Evolutionary conservation across 176 grass and related monocot species (phyloP).

Genomic region (Hordeum marinum): DNA sequence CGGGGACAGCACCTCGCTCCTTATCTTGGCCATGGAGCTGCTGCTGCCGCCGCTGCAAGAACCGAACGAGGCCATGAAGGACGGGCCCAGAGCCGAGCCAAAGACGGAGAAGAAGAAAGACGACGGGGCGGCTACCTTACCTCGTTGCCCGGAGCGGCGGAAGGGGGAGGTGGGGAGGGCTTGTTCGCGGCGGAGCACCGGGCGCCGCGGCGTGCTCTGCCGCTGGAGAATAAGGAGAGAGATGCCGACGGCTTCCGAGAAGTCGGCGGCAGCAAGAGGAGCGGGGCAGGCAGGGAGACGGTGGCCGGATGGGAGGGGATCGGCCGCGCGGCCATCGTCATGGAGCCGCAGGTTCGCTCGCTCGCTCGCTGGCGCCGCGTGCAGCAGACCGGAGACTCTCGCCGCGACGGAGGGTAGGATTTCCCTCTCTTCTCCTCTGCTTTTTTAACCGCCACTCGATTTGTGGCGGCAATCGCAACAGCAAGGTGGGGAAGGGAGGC

Average conservation of each 20-base stretch:
- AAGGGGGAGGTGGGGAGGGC: constrained; percentile 34
- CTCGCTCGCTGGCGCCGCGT: neutral
- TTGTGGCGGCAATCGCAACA: constrained; percentile 46
- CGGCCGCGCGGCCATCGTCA: constrained; percentile 17
- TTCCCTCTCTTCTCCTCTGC: neutral
- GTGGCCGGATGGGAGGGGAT: neutral
- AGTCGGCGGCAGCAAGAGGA: neutral
- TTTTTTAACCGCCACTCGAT: constrained; percentile 26
- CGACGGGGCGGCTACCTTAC: constrained; percentile 46
- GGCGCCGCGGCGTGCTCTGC: constrained; percentile 22
- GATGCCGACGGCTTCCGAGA: neutral
- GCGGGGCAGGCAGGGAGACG: constrained; percentile 1
- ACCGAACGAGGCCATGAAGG: neutral
- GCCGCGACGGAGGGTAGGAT: constrained; percentile 13
- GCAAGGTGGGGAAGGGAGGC: neutral
- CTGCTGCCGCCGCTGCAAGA: constrained; percentile 10
- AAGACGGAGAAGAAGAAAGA: neutral
- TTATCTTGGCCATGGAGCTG: constrained; percentile 76
- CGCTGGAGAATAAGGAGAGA: neutral
- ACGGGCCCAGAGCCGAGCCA: neutral
- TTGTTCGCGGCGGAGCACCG: constrained; percentile 59
- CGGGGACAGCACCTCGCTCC: constrained; percentile 89
- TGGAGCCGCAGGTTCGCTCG: neutral
- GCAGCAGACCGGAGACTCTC: constrained; percentile 15
- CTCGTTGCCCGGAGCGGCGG: constrained; percentile 36